phyloP scores from a whole-genome alignment of 2,329 filamentous ascomycete species.

The Dothideomycetes sp. region DNA sequence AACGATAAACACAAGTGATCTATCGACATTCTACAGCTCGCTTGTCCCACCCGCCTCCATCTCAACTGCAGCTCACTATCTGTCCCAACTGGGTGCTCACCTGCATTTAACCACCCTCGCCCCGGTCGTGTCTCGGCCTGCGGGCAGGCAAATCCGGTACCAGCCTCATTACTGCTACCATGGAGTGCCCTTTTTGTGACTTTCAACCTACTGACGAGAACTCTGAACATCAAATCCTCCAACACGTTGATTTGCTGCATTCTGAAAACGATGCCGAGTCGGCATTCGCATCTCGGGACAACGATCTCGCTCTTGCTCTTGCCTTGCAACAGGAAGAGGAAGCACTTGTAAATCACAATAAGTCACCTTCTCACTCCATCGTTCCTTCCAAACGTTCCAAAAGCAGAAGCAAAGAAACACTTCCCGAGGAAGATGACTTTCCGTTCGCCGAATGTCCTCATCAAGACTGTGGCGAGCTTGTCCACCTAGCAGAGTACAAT shows the following conservation, averaged over 20 bases:
- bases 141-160: no score
- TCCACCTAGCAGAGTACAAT: constrained; percentile 34
- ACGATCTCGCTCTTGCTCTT: constrained; percentile 13
- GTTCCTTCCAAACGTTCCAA: background rate
- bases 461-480: constrained; percentile 34
- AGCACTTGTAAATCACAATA: constrained; percentile 3
- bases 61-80: no score
- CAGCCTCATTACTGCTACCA: no score
- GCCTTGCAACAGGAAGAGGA: constrained; percentile 13
- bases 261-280: constrained; percentile 19
- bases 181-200: constrained; percentile 19
- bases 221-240: constrained; percentile 21
- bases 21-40: no score
- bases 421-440: constrained; percentile 1
- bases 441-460: constrained; percentile 33
- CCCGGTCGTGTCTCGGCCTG: no score
- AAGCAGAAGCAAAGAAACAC: background rate
- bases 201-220: constrained; percentile 14
- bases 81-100: no score
- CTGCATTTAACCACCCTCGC: no score
- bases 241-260: constrained; percentile 28
- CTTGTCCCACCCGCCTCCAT: no score
- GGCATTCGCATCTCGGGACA: constrained; percentile 16
- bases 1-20: no score
- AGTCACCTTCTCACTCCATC: background rate